phyloP scores from a whole-genome alignment of 306 rosid species.

The Canavalia gladiata region DNA sequence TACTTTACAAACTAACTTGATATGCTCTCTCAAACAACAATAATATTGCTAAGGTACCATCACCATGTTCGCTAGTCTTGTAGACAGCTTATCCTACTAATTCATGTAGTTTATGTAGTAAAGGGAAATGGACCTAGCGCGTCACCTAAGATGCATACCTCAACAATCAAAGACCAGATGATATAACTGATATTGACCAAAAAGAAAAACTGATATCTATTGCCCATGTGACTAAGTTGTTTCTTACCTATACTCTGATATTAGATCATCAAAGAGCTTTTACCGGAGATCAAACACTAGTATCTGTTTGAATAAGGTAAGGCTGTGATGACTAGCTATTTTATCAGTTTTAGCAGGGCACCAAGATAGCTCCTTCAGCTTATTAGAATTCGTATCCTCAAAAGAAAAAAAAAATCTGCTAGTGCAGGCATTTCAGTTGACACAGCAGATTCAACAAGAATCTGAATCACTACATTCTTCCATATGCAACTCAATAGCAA shows the following conservation, averaged over 20 bases:
- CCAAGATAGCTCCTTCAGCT: constrained; percentile 5
- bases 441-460: constrained; percentile 22
- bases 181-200: no score
- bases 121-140: no score
- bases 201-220: not conserved
- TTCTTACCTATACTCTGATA: not conserved
- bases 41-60: no score
- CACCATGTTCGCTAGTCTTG: no score
- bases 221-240: not conserved
- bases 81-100: no score
- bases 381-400: not conserved
- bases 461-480: not conserved
- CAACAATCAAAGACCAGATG: no score
- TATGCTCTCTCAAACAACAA: no score
- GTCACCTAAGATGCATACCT: no score
- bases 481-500: not conserved
- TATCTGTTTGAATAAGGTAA: not conserved
- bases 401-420: not conserved
- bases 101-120: no score
- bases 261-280: not conserved
- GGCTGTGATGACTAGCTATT: not conserved
- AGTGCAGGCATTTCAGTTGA: constrained; percentile 16
- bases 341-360: not conserved
- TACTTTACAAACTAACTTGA: no score
- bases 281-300: not conserved